A percentile compares a stretch with the other conserved stretches of the same genome.
Evolutionary conservation across 192 early-diverging fungal genomes (phyloP).

Genomic region (Coemansia sp.): DNA sequence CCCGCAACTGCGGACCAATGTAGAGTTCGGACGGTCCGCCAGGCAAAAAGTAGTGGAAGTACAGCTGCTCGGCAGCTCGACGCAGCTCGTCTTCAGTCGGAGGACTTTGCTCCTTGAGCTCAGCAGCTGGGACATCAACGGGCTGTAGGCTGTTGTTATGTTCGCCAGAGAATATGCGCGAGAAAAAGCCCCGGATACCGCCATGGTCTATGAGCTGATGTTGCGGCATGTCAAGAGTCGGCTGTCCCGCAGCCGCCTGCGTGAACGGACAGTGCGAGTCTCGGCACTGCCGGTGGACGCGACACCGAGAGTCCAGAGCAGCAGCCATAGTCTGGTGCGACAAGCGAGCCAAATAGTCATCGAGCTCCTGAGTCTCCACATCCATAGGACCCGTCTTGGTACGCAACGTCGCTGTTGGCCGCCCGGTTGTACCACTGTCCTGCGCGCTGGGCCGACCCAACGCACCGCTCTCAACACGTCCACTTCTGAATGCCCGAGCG

Average conservation of each 20-base stretch:
- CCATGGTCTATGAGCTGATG: neutral
- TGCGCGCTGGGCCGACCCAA: slow-evolving; percentile 16
- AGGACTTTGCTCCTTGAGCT: slow-evolving; percentile 12
- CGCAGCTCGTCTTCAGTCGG: slow-evolving; percentile 40
- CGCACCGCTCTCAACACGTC: slow-evolving; percentile 47
- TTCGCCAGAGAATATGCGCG: slow-evolving; percentile 43
- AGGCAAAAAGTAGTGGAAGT: slow-evolving; percentile 38
- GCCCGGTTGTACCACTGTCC: slow-evolving; percentile 5
- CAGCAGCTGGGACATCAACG: slow-evolving; percentile 13
- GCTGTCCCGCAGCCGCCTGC: slow-evolving; percentile 5
- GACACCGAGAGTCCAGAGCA: slow-evolving; percentile 19
- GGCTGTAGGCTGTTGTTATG: neutral
- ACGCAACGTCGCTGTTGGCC: slow-evolving; percentile 5
- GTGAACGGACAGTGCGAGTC: slow-evolving; percentile 34
- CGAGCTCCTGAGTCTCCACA: slow-evolving; percentile 37
- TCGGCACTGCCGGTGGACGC: slow-evolving; percentile 29
- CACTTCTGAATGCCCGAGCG: slow-evolving; percentile 11
- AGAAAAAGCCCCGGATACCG: slow-evolving; percentile 42
- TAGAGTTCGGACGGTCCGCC: slow-evolving; percentile 37
- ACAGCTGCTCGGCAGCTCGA: slow-evolving; percentile 41
- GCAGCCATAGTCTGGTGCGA: slow-evolving; percentile 37
- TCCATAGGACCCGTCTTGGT: neutral
- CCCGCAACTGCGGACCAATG: slow-evolving; percentile 38
- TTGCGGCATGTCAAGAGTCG: slow-evolving; percentile 30
- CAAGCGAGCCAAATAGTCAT: slow-evolving; percentile 24